phyloP scores from a whole-genome alignment of 2,329 filamentous ascomycete genomes.

The Colletotrichum costaricense region DNA sequence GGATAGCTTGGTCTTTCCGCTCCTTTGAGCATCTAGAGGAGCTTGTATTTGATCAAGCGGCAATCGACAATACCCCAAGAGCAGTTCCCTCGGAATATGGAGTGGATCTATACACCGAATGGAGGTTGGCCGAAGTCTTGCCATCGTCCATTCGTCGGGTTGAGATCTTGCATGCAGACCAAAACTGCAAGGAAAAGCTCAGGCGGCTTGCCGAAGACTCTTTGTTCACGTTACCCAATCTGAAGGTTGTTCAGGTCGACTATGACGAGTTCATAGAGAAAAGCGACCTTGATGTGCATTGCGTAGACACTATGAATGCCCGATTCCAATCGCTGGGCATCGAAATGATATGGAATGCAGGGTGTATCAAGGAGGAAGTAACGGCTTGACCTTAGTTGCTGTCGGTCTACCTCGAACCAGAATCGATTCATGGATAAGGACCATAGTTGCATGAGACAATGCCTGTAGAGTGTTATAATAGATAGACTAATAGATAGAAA shows the following conservation, averaged over 20 bases:
- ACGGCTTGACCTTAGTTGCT: background rate
- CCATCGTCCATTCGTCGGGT: background rate
- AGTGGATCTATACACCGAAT: too few relatives aligned
- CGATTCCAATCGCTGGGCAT: background rate
- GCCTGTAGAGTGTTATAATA: background rate
- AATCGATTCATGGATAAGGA: background rate
- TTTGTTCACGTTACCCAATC: background rate
- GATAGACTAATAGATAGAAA: background rate
- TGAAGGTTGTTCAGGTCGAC: background rate
- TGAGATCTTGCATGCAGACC: background rate
- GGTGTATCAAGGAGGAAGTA: too few relatives aligned
- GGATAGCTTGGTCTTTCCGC: constrained; percentile 5
- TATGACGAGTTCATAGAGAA: background rate
- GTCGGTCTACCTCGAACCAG: background rate
- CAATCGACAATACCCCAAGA: background rate
- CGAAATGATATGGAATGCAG: background rate
- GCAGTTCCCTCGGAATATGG: background rate
- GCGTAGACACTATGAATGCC: background rate
- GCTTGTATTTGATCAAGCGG: constrained; percentile 14
- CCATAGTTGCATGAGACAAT: background rate
- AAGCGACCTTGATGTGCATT: background rate
- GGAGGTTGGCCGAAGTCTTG: background rate
- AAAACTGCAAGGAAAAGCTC: background rate
- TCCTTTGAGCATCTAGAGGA: constrained; percentile 14
- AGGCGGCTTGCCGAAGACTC: background rate